phyloP scores from a whole-genome alignment of 768 basidiomycete species.

The Rhizopogon salebrosus region DNA sequence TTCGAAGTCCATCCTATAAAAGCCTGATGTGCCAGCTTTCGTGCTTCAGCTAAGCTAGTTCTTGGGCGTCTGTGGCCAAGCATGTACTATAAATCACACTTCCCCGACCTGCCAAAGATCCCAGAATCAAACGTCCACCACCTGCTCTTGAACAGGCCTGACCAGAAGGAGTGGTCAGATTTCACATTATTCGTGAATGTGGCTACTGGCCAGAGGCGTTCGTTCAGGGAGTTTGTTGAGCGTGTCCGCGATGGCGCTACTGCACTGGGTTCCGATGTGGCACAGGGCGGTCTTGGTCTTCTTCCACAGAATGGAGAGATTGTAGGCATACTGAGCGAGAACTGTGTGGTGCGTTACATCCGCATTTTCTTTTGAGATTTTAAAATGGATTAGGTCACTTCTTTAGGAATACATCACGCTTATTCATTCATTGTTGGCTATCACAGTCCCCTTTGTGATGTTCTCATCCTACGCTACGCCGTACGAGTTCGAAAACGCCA shows the following conservation, averaged over 20 bases:
- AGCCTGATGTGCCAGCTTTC: neutral
- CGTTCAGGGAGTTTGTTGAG: conserved; percentile 38
- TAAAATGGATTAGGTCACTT: neutral
- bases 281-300: conserved; percentile 49
- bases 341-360: conserved; percentile 44
- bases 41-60: neutral
- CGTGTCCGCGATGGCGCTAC: conserved; percentile 47
- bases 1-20: neutral
- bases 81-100: conserved; percentile 51
- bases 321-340: conserved; percentile 60
- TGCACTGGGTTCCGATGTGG: conserved; percentile 38
- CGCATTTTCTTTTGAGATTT: neutral
- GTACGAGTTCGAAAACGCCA: conserved; percentile 42
- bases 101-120: conserved; percentile 40
- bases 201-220: conserved; percentile 37
- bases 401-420: conserved; percentile 44
- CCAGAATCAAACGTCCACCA: conserved; percentile 45
- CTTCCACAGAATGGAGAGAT: conserved; percentile 41
- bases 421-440: conserved; percentile 35
- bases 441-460: conserved; percentile 41
- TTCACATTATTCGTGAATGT: conserved; percentile 50
- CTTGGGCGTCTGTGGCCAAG: neutral
- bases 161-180: conserved; percentile 45
- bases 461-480: conserved; percentile 44
- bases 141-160: conserved; percentile 44